Base-by-base conservation (phyloP, 148 eudicot species). In the Cornus kousa region DNA sequence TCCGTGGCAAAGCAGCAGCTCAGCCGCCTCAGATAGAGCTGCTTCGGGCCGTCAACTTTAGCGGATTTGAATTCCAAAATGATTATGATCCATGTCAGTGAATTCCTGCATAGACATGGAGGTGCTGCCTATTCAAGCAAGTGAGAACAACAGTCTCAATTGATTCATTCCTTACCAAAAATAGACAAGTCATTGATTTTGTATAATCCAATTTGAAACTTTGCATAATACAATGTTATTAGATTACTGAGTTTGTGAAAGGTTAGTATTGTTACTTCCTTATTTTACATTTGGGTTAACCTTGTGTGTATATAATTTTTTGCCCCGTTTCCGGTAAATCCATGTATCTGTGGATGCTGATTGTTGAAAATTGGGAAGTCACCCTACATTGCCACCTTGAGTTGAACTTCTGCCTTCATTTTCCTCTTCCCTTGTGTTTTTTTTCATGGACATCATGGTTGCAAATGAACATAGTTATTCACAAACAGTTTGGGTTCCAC, bases 71-170 rank as follows among this genome's bases (percentile, higher is more conserved):
- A 43, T 20, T 60, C 57, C 53, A 0, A 40, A 75, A 22, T n/a
- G 33, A 33, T n/a, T 75, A 5, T 23, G 8, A 35, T 33, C 69
- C 16, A 19, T 65, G 4, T 16, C 33, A 35, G 70, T 50, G 7
- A 55, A 48, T 24, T 5, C 17, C n/a, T 77, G 33, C 28, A 39
- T 12, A 55, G 55, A 74, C 50, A 23, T 55, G 68, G 50, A 80
- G 7, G 66, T 48, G 70, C n/a, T 53, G 66, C 77, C 37, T 20
- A 37, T 40, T 50, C 72, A 73, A n/a, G 68, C 70, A 53, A 67
- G 76, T 67, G 28, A 71, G 35, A 73, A 23, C 40, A 35, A 28
- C 67, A 32, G 57, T 39, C 0, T 35, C 22, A 32, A 5, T 33
- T 68, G 66, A 57, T 62, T 62, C 24, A 3, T 62, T 62, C 62